A percentile compares a stretch with the other conserved stretches of the same genome.
Conservation (phyloP, 2,329 filamentous ascomycete species). For the Diaporthe citri region DNA sequence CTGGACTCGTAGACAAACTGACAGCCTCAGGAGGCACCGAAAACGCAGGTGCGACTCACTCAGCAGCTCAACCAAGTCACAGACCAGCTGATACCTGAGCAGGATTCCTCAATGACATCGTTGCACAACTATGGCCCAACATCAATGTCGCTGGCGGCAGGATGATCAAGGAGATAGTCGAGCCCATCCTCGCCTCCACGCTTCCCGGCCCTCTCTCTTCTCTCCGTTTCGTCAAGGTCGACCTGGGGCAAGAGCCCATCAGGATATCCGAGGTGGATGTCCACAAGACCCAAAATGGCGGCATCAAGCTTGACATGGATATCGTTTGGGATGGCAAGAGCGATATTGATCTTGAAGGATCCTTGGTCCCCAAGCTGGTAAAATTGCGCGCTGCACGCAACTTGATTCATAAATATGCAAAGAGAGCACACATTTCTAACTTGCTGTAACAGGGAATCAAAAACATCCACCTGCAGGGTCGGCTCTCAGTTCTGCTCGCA, state of each 20-base stretch:
- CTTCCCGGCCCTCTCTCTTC: constrained; percentile 58
- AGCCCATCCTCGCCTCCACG: constrained; percentile 61
- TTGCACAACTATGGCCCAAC: constrained; percentile 62
- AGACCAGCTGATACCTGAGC: constrained; percentile 30
- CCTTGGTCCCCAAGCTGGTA: constrained; percentile 54
- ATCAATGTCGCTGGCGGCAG: constrained; percentile 57
- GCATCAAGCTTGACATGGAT: constrained; percentile 63
- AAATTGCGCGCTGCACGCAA: constrained; percentile 35
- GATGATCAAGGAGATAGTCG: constrained; percentile 61
- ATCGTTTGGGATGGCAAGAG: constrained; percentile 59
- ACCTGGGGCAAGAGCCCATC: constrained; percentile 58
- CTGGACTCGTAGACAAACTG: constrained; percentile 52
- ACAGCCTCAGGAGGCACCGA: constrained; percentile 54
- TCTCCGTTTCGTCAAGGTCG: constrained; percentile 59
- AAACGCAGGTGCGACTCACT: constrained; percentile 48
- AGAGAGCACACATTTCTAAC: constrained; percentile 34
- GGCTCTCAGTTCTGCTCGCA: constrained; percentile 57
- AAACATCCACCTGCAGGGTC: constrained; percentile 57
- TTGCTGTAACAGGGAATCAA: constrained; percentile 55
- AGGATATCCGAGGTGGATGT: constrained; percentile 57
- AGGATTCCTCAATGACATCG: constrained; percentile 62
- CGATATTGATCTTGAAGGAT: constrained; percentile 61
- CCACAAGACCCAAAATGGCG: constrained; percentile 56
- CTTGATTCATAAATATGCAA: constrained; percentile 48
- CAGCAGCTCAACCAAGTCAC: not conserved